Conservation (phyloP, 345 rosid species). For the Sisymbrium irio region DNA sequence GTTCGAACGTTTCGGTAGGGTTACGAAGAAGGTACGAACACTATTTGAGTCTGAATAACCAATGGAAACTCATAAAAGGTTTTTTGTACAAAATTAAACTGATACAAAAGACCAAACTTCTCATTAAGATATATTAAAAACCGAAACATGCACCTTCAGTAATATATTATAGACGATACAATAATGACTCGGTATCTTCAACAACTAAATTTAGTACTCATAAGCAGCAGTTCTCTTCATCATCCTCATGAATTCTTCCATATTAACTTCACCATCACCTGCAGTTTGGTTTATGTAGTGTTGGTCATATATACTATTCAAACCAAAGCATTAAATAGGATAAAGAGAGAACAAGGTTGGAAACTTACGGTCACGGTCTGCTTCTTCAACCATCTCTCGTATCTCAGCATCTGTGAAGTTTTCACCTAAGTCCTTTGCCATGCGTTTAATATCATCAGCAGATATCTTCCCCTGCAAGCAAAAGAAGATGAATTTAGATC, state of each 20-base stretch:
- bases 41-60: not conserved
- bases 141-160: not conserved
- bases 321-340: not conserved
- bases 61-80: not conserved
- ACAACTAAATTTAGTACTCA: conserved; percentile 42
- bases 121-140: not conserved
- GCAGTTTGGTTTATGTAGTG: not conserved
- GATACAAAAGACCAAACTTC: not conserved
- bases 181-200: not conserved
- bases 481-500: not conserved
- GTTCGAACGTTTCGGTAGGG: no score
- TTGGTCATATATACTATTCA: not conserved
- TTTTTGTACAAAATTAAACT: not conserved
- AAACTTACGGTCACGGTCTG: conserved; percentile 77
- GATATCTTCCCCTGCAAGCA: conserved; percentile 45
- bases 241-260: conserved; percentile 72
- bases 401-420: conserved; percentile 68
- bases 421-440: conserved; percentile 85
- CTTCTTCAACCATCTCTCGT: conserved; percentile 82
- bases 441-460: conserved; percentile 55
- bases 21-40: not conserved
- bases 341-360: not conserved
- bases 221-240: conserved; percentile 61
- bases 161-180: not conserved
- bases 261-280: conserved; percentile 75